These are phyloP conservation scores for Pueraria montana DNA, from an alignment of 306 rosid species.

Conservation along the genomic window DNA sequence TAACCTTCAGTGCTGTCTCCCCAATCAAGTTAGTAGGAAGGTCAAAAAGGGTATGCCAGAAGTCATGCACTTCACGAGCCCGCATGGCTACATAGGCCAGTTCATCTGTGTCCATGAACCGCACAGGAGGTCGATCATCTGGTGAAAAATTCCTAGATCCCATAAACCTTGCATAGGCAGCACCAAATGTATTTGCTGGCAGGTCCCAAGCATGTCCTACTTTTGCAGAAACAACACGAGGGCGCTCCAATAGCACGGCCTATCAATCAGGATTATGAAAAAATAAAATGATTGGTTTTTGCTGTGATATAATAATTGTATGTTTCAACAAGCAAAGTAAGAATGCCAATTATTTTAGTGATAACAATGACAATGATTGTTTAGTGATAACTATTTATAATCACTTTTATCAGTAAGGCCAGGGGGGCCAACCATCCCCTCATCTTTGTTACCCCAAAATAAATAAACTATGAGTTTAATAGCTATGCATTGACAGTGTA, in stretches of 20 bases:
- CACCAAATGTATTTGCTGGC: constrained; percentile 84
- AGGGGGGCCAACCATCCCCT: not conserved
- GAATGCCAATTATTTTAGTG: constrained; percentile 17
- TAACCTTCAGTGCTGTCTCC: constrained; percentile 88
- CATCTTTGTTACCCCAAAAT: not conserved
- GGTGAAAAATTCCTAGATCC: constrained; percentile 97
- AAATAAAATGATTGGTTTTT: constrained; percentile 10
- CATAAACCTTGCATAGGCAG: constrained; percentile 94
- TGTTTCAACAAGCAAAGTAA: not conserved
- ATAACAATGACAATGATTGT: not conserved
- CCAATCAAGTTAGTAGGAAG: constrained; percentile 95
- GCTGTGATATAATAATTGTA: not conserved
- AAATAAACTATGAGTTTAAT: not conserved
- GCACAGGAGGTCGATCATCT: constrained; percentile 92
- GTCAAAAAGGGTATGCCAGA: constrained; percentile 91
- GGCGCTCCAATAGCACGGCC: constrained; percentile 77
- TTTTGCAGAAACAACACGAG: constrained; percentile 75
- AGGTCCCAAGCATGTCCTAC: constrained; percentile 93
- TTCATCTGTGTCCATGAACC: constrained; percentile 90
- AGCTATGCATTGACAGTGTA: too few relatives aligned
- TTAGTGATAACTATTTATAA: not conserved
- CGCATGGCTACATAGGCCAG: constrained; percentile 86
- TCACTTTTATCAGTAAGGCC: not conserved
- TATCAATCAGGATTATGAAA: constrained; percentile 46
- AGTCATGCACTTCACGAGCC: constrained; percentile 95